Evolutionary conservation across 257 asterid genomes (phyloP).

Genomic region (Jacaranda copaia): DNA sequence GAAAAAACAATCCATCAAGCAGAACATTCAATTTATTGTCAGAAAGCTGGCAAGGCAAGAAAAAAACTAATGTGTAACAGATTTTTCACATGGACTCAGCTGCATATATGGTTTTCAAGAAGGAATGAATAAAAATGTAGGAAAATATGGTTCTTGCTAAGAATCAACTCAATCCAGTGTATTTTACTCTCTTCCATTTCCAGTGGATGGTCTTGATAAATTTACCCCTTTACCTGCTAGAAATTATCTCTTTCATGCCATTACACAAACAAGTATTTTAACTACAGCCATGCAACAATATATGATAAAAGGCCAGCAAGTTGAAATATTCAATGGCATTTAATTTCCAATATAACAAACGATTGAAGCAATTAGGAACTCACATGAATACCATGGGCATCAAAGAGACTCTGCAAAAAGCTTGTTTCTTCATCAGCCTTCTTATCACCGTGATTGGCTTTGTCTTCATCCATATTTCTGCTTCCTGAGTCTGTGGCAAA

Average conservation of each 20-base stretch:
- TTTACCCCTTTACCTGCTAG: not conserved
- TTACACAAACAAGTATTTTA: constrained; percentile 4
- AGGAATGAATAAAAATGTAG: not conserved
- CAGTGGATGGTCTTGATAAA: not conserved
- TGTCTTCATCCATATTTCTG: constrained; percentile 44
- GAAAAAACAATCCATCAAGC: not conserved
- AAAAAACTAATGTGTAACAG: not conserved
- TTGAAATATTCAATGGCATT: constrained; percentile 4
- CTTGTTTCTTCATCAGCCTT: constrained; percentile 75
- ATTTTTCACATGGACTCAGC: not conserved
- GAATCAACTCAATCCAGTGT: not conserved
- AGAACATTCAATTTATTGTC: constrained; percentile 8
- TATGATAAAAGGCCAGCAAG: constrained; percentile 20
- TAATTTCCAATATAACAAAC: constrained; percentile 11
- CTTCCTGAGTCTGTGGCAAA: constrained; percentile 42
- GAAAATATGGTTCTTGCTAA: constrained; percentile 15
- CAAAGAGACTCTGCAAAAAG: constrained; percentile 81
- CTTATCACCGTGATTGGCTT: constrained; percentile 42
- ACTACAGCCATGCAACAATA: constrained; percentile 12
- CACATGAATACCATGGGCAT: constrained; percentile 91
- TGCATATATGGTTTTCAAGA: constrained; percentile 17
- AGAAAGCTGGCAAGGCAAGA: not conserved
- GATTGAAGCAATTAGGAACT: constrained; percentile 42
- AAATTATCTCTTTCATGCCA: constrained; percentile 2
- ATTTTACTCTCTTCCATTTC: not conserved